Evolutionary conservation across 2,329 filamentous ascomycete species (phyloP), one percentile per base, ranked within the genome.

Genomic region (Didymella exigua): DNA sequence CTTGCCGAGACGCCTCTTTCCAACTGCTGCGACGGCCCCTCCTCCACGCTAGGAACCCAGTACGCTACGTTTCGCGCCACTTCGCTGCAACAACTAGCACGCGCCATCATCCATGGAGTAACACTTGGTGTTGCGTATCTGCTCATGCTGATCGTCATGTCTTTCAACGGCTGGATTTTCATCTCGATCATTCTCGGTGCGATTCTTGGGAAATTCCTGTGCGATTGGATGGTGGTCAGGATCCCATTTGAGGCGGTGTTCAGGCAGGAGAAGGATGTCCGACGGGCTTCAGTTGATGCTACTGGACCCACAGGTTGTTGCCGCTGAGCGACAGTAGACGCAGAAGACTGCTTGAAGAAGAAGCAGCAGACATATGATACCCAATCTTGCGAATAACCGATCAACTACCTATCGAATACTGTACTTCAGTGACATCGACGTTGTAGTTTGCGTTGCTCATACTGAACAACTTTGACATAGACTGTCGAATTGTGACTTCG

Each of bases 121-220:
- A 88, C 90, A 62, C 91, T 93, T 66, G 86, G 85, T 0, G 82
- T 91, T 1, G 89, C 89, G 2, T 95, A 93, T 71, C 86, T 93
- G 63, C 75, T 93, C 66, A 93, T 95, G 90, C 76, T 89, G 77
- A 68, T 87, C 23, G 82, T 84, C 18, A 87, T 87, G 84, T 86
- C 86, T 60, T 87, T 81, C 73, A 86, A 87, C 54, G 83, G 78
- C 7, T 95, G 91, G 74, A 82, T 95, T 59, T 90, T 95, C 72
- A 87, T 93, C 55, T 90, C 86, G 63, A 91, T 95, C 71, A 84
- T 93, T 59, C 83, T 93, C 50, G 91, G 91, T 1, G 85, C 88
- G 0, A 91, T 85, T 60, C 52, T 93, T 5, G 91, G 90, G 14
- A 81, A 83, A 11, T 90, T 92, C 60, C 68, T 90, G 55, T 93